Conservation (phyloP, 2,329 filamentous ascomycete genomes). For the Fusarium sp. region DNA sequence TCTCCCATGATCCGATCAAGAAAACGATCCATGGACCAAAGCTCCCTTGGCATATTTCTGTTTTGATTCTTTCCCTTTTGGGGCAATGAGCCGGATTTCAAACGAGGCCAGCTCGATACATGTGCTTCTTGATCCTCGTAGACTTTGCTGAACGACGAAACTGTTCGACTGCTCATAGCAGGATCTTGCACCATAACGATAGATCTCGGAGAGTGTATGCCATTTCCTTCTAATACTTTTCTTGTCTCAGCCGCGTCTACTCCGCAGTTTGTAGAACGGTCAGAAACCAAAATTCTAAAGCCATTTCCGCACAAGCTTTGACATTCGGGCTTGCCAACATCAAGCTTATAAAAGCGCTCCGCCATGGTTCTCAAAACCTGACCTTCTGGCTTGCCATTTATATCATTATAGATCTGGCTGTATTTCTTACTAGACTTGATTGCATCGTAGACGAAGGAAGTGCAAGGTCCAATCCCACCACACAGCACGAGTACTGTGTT, state of each 20-base stretch:
- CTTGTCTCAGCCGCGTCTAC: slow-evolving; percentile 3
- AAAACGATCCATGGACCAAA: slow-evolving; percentile 34
- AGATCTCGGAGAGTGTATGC: accelerated
- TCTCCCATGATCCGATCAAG: slow-evolving; percentile 12
- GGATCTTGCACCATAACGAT: slow-evolving; percentile 25
- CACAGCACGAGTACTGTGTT: slow-evolving; percentile 11
- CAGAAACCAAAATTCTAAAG: neutral
- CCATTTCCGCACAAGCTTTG: accelerated
- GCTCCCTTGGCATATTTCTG: accelerated
- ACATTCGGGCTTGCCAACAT: accelerated
- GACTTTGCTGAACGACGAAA: neutral
- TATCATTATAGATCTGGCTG: neutral
- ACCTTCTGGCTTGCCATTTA: slow-evolving; percentile 11
- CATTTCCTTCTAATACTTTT: accelerated
- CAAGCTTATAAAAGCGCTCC: neutral
- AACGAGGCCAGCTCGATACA: slow-evolving; percentile 1
- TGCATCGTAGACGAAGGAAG: slow-evolving; percentile 14
- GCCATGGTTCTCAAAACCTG: slow-evolving; percentile 22
- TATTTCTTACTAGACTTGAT: slow-evolving; percentile 18
- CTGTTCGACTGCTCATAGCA: slow-evolving; percentile 16
- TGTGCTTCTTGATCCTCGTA: accelerated
- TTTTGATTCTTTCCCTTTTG: neutral
- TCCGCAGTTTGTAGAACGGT: slow-evolving; percentile 4
- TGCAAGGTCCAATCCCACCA: slow-evolving; percentile 18
- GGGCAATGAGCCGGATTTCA: accelerated